Conservation (phyloP, 805 yeast genomes). For the Clavispora santaluciae region DNA sequence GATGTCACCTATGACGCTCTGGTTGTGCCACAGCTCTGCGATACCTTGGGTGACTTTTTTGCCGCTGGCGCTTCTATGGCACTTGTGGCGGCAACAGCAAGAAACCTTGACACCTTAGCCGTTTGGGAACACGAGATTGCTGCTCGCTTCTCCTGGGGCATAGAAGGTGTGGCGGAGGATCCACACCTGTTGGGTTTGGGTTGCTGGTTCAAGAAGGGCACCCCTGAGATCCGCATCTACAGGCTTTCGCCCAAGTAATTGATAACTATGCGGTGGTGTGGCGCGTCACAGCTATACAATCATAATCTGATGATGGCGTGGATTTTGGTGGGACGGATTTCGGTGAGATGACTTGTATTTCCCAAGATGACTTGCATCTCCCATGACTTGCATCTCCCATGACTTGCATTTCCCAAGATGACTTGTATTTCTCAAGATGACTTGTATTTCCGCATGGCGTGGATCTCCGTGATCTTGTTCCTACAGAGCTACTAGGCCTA, state of each 20-base stretch:
- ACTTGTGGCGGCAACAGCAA: conserved; percentile 67
- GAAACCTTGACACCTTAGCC: conserved; percentile 44
- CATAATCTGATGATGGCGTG: too few relatives aligned
- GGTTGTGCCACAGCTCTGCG: conserved; percentile 51
- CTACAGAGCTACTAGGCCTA: too few relatives aligned
- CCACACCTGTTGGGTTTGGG: conserved; percentile 7
- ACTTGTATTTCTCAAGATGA: too few relatives aligned
- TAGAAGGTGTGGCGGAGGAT: conserved; percentile 1
- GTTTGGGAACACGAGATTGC: conserved; percentile 26
- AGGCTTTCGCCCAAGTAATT: background rate
- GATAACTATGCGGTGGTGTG: too few relatives aligned
- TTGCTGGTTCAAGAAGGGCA: conserved; percentile 13
- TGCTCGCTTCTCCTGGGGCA: conserved; percentile 8
- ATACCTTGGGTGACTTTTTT: conserved; percentile 40
- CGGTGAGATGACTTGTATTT: too few relatives aligned
- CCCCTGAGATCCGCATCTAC: conserved; percentile 16
- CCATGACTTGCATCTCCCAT: too few relatives aligned
- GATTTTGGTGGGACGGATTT: too few relatives aligned
- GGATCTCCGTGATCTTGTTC: too few relatives aligned
- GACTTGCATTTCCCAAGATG: too few relatives aligned
- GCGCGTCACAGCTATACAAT: too few relatives aligned
- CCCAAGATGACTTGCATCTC: too few relatives aligned
- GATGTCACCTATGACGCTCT: conserved; percentile 82
- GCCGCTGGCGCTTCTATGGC: conserved; percentile 25
- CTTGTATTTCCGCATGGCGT: too few relatives aligned